Evolutionary conservation across 805 yeast species (phyloP).

Genomic region (Saturnispora ahearnii): DNA sequence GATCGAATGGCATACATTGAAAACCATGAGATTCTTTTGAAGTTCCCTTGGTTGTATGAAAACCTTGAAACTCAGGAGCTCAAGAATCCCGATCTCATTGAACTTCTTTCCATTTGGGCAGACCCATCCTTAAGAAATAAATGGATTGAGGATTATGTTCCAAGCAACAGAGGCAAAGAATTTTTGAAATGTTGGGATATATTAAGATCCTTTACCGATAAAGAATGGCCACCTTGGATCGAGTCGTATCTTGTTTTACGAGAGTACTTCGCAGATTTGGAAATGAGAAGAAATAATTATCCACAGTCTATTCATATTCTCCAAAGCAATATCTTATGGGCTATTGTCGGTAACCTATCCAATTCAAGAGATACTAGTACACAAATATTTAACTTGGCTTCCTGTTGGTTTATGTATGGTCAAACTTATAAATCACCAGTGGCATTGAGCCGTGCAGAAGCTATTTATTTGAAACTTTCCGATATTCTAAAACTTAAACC

Average conservation of each 20-base stretch:
- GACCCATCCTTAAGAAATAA: constrained; percentile 10
- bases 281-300: constrained; percentile 38
- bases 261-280: constrained; percentile 65
- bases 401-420: constrained; percentile 19
- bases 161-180: constrained; percentile 13
- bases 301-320: constrained; percentile 19
- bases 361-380: constrained; percentile 17
- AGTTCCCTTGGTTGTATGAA: constrained; percentile 10
- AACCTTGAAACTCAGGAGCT: not conserved
- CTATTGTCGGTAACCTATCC: constrained; percentile 15
- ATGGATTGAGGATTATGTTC: constrained; percentile 19
- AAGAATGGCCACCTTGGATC: constrained; percentile 60
- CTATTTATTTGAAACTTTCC: constrained; percentile 17
- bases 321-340: constrained; percentile 24
- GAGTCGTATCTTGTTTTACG: constrained; percentile 73
- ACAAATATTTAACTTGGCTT: constrained; percentile 22
- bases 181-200: constrained; percentile 19
- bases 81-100: constrained; percentile 13
- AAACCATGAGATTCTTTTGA: constrained; percentile 9
- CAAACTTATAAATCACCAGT: constrained; percentile 9
- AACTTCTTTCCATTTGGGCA: constrained; percentile 17
- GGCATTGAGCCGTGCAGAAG: constrained; percentile 15
- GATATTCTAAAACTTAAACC: constrained; percentile 6
- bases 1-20: constrained; percentile 24
- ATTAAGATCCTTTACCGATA: constrained; percentile 16